These are phyloP conservation scores for Sporothrix globosa DNA, from an alignment of 2,329 filamentous ascomycete genomes.

Conservation along the genomic window DNA sequence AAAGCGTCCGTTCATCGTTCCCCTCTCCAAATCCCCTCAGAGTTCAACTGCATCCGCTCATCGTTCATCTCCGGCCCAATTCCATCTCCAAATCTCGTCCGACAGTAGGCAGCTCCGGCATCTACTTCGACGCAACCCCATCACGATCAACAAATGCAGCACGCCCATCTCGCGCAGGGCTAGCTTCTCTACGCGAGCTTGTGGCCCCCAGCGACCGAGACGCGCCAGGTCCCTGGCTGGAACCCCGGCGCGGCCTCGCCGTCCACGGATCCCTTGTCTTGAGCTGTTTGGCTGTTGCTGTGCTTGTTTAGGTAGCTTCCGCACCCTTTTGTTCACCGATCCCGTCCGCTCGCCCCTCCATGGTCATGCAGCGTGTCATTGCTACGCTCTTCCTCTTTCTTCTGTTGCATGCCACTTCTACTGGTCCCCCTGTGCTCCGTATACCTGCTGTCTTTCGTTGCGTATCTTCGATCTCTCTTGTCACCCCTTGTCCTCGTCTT, in stretches of 20 bases:
- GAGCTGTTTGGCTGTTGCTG: background rate
- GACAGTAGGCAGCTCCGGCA: background rate
- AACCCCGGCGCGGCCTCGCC: background rate
- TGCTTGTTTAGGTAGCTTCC: conserved; percentile 7
- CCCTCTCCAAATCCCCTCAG: background rate
- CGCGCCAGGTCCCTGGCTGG: conserved; percentile 25
- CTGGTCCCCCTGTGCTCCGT: conserved; percentile 1
- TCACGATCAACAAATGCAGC: background rate
- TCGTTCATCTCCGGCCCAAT: background rate
- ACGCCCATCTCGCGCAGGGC: conserved; percentile 15
- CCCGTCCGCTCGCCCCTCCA: background rate
- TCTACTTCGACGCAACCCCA: background rate
- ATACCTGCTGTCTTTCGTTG: background rate
- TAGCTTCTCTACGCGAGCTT: conserved; percentile 34
- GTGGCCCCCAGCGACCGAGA: conserved; percentile 34
- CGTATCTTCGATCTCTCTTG: conserved; percentile 16
- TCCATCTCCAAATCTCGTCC: conserved; percentile 1
- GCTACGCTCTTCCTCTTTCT: conserved; percentile 2
- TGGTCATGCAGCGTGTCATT: background rate
- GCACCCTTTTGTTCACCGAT: background rate
- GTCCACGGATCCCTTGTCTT: background rate
- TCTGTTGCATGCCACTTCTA: background rate
- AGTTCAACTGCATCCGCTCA: background rate
- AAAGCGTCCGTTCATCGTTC: background rate
- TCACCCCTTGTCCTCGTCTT: conserved; percentile 18